A percentile compares a stretch with the other conserved stretches of the same genome.
Evolutionary conservation across 208 protist species (phyloP).

Genomic region (Leptomonas pyrrhocoris): DNA sequence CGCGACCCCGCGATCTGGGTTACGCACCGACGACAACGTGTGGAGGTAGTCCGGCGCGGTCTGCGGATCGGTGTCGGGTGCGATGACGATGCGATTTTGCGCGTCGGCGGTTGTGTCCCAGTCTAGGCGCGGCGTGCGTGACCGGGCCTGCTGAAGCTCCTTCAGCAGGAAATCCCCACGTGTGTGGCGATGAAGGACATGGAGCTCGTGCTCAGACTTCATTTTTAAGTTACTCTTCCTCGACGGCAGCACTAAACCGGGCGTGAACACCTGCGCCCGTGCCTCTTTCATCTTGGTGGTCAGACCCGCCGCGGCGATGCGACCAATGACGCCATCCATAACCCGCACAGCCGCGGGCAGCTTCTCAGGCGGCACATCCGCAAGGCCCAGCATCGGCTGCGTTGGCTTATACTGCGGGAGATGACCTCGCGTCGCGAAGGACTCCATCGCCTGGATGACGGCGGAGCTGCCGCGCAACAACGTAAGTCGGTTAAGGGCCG

Average conservation of each 20-base stretch:
- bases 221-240: no score
- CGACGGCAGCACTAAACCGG: neutral
- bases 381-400: slow-evolving; percentile 9
- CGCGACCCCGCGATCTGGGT: slow-evolving; percentile 52
- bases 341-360: slow-evolving; percentile 28
- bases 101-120: slow-evolving; percentile 76
- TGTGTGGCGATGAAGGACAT: neutral
- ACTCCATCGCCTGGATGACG: slow-evolving; percentile 19
- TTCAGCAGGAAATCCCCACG: slow-evolving; percentile 24
- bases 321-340: slow-evolving; percentile 34
- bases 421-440: slow-evolving; percentile 14
- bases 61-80: slow-evolving; percentile 30
- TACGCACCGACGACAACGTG: slow-evolving; percentile 75
- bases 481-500: slow-evolving; percentile 42
- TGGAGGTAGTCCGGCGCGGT: slow-evolving; percentile 70
- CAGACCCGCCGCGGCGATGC: slow-evolving; percentile 13
- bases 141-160: slow-evolving; percentile 25
- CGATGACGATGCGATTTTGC: slow-evolving; percentile 71
- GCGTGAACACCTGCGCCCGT: slow-evolving; percentile 15
- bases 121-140: slow-evolving; percentile 39
- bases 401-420: slow-evolving; percentile 13
- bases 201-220: neutral
- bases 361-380: slow-evolving; percentile 3
- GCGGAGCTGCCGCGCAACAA: slow-evolving; percentile 3
- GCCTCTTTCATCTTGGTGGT: neutral